Conservation (phyloP, 2,329 filamentous ascomycete genomes). For the Verticillium nubilum region DNA sequence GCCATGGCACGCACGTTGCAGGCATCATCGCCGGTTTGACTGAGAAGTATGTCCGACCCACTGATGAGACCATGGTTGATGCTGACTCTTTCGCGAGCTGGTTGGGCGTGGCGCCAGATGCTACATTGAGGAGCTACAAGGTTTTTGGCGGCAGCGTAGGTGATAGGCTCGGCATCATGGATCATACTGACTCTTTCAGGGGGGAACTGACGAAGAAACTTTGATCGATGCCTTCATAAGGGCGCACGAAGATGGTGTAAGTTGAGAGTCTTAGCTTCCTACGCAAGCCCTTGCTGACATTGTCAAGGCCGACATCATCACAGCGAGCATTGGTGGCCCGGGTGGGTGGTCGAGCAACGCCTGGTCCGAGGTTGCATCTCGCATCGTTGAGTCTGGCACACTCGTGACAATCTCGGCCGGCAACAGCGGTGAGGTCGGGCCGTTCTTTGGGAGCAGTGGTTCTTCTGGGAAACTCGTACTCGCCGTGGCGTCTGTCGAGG, state of each 20-base stretch:
- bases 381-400: slow-evolving; percentile 33
- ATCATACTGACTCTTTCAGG: neutral
- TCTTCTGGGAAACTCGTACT: slow-evolving; percentile 33
- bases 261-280: rapidly evolving
- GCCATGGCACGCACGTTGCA: slow-evolving; percentile 30
- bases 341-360: slow-evolving; percentile 18
- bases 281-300: neutral
- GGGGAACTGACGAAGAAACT: slow-evolving; percentile 18
- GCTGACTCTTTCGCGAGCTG: neutral
- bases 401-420: slow-evolving; percentile 34
- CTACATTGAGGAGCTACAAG: slow-evolving; percentile 21
- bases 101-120: slow-evolving; percentile 20
- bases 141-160: slow-evolving; percentile 19
- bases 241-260: slow-evolving; percentile 21
- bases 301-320: slow-evolving; percentile 23
- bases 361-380: slow-evolving; percentile 29
- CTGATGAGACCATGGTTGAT: no score
- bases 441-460: slow-evolving; percentile 32
- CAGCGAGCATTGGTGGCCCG: slow-evolving; percentile 23
- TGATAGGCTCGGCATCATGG: neutral
- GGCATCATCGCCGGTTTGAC: slow-evolving; percentile 18
- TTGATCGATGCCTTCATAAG: slow-evolving; percentile 23
- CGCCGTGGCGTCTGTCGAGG: slow-evolving; percentile 34
- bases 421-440: slow-evolving; percentile 33
- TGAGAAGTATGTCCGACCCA: neutral